Base-by-base conservation (phyloP, 805 yeast species). In the Candida tallmaniae region DNA sequence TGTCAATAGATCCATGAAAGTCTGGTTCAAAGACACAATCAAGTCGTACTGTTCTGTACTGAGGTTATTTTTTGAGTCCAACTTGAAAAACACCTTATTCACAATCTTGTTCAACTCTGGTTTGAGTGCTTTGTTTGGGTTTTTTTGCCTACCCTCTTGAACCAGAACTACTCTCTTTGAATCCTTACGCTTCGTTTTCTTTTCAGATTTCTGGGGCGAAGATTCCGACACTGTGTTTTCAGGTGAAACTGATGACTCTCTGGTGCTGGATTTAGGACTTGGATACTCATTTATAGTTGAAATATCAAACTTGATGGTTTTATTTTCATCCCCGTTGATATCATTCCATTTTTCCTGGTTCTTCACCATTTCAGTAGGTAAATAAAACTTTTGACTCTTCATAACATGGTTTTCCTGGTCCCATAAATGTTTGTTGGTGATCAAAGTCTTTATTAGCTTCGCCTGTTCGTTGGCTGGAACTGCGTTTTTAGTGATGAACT, bases 51-150 rank as follows among this genome's bases (percentile, higher is more conserved):
- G 65, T 25, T 52, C 54, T 1, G 65, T 55, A 8, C 56, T 45
- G 11, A 65, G 40, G 9, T 39, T 46, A 19, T 59, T 54, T 24
- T 55, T 57, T 10, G 54, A 45, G 27, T 65, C 67, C 18, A 65
- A 34, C 26, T 63, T 62, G 36, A 55, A 56, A 41, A 69, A 65
- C 1, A 69, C 60, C 38, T 65, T 71, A 34, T 66, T 64, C 9
- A 68, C 38, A 9, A 69, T 59, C 19, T 62, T 50, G 30, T 52
- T 57, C 19, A 68, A 42, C 17, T 65, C 63, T 1, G 53, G 48
- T 29, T 44, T 35, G 4, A 53, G n/a, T 2, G 37, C 31, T 23
- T 46, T 40, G 9, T 36, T 20, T 5, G 40, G 27, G 27, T 42
- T 45, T 17, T 48, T 51, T 25, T 46, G 56, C 24, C 42, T 45